Base-by-base conservation (phyloP, 148 eudicot species). In the Vaccinium myrtillus region DNA sequence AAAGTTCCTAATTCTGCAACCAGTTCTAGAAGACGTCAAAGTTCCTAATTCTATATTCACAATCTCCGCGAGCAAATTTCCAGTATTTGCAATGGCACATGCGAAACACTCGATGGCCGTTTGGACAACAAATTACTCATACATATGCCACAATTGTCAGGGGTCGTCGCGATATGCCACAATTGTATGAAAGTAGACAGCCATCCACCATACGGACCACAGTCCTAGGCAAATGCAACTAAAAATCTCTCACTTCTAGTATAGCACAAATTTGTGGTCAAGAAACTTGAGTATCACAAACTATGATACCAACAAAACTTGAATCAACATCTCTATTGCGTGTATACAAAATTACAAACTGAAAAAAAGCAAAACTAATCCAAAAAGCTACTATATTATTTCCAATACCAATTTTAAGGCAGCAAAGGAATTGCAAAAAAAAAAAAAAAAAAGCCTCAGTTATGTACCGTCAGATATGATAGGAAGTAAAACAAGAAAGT, bases 311-410 rank as follows among this genome's bases (percentile, higher is more conserved):
- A 2, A 50, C 43, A 51, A 77, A 77, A 77, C 27, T 21, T 50
- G 13, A 32, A 75, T 75, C 49, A 63, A 48, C 50, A 46, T 65
- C 27, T 46, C 5, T 43, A 7, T 65, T 43, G 75, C 65, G 21
- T 32, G 16, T 51, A 5, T 51, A 30, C 77, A 67, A 67, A 51
- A 9, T 16, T 51, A 30, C 77, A 67, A 67, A 51, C 18, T 16
- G 18, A 70, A 71, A 82, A 15, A 69, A 50, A 82, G 53, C 9
- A 54, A 67, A 81, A 36, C 51, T 27, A 23, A 23, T 81, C 58
- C 53, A 67, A 82, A 76, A 82, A 70, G 65, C 16, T 30, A 50
- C 65, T 53, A 70, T 11, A 53, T 32, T 4, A 8, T 51, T 71
- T 54, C 74, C 18, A 18, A 9, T 59, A 59, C 58, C 83, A 46